Evolutionary conservation across 306 rosid species (phyloP).

Genomic region (Malus domestica): ASM211411v1 NC_041797.1:31840001-31840500

Average conservation of each 20-base stretch:
- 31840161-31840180: neutral
- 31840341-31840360: neutral
- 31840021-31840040: neutral
- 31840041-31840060: neutral
- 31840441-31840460: no score
- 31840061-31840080: neutral
- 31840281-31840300: neutral
- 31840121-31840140: neutral
- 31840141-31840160: neutral
- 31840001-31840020: neutral
- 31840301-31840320: neutral
- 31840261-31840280: neutral
- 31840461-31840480: neutral
- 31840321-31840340: neutral
- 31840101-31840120: neutral
- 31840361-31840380: neutral
- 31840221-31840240: neutral
- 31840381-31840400: neutral
- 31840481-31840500: neutral
- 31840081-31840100: neutral
- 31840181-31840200: neutral
- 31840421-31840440: neutral
- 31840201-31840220: neutral
- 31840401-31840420: neutral
- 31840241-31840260: neutral